Base-by-base conservation (phyloP, 495 filamentous ascomycete genomes). In the Penicillium robsamsonii region DNA sequence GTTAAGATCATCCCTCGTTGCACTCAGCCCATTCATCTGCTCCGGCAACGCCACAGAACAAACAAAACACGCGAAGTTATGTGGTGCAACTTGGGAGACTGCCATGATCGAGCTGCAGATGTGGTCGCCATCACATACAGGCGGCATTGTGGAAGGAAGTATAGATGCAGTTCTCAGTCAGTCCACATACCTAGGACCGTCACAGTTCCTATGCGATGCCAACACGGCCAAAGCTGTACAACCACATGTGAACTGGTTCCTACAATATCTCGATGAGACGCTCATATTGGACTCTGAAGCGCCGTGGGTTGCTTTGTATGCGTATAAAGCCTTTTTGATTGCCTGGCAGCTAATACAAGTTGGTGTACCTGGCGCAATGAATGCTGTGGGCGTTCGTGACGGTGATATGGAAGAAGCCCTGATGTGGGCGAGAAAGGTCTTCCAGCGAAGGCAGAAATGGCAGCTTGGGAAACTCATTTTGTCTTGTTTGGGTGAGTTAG, bases 281-380 rank as follows among this genome's bases (percentile, higher is more conserved):
- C 20, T 59, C 24, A 17, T 30, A 0, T 55, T 58, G 12, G 49
- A 56, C 10, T 33, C 43, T 0, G 71, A 75, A 50, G 64, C 71
- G 3, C 71, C 71, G 0, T 75, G 71, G 71, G 57, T 71, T 22
- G 52, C 60, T 5, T 50, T 75, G 35, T 75, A 73, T 40, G 71
- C 71, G 7, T 75, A 70, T 42, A 71, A 71, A 48, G 68, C 71
- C 4, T 75, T 75, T 53, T 49, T 75, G 47, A 70, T 73, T 47
- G 71, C 71, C 7, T 73, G 68, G 71, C 68, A 75, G 50, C 65
- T 73, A 13, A 42, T 73, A 2, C 53, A 53, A 42, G 63, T 61
- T 10, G 59, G 64, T 1, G 15, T 67, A 1, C 38, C 58, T 31
- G 69, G 63, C 29, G 70, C 69, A 12, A 73, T 73, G 67, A 48